These are phyloP conservation scores for Claviceps sp. DNA, from an alignment of 2,329 filamentous ascomycete genomes.

Conservation along the genomic window DNA sequence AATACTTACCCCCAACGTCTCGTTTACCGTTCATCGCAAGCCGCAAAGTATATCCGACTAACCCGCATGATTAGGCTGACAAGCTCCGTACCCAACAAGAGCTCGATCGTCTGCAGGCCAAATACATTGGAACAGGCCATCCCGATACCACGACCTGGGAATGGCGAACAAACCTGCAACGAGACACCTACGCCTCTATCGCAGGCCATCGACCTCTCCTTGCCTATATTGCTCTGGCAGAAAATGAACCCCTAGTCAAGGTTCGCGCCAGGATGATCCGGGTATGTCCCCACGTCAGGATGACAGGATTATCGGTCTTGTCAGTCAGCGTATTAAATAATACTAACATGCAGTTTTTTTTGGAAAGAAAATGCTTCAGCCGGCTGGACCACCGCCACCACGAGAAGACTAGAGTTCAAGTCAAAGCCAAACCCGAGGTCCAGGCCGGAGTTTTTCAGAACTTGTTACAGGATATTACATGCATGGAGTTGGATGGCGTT, in stretches of 20 bases:
- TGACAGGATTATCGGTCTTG: too few species aligned
- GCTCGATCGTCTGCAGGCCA: conserved; percentile 89
- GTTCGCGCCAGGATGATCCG: conserved; percentile 71
- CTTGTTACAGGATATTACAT: background rate
- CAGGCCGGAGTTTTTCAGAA: background rate
- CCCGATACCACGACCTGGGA: conserved; percentile 96
- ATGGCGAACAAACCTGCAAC: conserved; percentile 90
- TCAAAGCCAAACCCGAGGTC: background rate
- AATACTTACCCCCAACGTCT: background rate
- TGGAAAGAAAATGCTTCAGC: conserved; percentile 52
- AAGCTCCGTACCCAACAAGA: conserved; percentile 97
- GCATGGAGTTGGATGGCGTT: background rate
- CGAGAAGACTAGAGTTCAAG: conserved; percentile 31
- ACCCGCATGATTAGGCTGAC: conserved; percentile 52
- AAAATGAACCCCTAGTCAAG: conserved; percentile 74
- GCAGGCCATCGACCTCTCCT: conserved; percentile 81
- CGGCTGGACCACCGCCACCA: conserved; percentile 42
- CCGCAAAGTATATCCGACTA: background rate
- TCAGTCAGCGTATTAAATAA: background rate
- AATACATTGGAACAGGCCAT: conserved; percentile 91
- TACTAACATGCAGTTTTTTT: background rate
- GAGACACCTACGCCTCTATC: conserved; percentile 82
- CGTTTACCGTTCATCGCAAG: background rate
- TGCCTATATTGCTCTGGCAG: conserved; percentile 77
- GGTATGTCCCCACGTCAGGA: conserved; percentile 22